Percentiles rank a stretch among this genome's conserved stretches.
Conservation (phyloP, 371 early-diverging fungal genomes). For the Mucor ambiguus region DNA sequence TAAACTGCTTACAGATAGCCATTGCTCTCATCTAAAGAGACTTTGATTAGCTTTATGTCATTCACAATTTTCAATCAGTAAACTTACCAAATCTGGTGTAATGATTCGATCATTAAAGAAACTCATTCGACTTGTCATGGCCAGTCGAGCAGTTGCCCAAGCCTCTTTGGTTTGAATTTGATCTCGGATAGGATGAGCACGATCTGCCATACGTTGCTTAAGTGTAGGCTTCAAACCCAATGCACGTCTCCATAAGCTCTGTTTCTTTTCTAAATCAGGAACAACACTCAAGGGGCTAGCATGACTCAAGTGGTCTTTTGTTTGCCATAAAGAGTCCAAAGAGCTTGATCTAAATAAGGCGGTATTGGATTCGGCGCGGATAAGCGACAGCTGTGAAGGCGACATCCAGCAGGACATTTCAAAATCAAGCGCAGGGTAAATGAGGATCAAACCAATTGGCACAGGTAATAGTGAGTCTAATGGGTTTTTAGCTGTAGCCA, state of each 20-base stretch:
- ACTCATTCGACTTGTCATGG: conserved; percentile 87
- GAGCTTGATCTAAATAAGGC: conserved; percentile 66
- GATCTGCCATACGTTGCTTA: conserved; percentile 16
- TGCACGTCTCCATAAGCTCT: conserved; percentile 36
- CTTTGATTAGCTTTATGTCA: not conserved
- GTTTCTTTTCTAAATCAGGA: conserved; percentile 50
- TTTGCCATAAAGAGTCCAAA: conserved; percentile 49
- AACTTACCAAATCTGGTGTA: conserved; percentile 73
- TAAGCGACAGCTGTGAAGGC: conserved; percentile 59
- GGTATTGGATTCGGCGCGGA: conserved; percentile 47
- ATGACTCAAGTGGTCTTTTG: conserved; percentile 61
- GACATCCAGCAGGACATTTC: conserved; percentile 93
- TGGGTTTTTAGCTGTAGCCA: not conserved
- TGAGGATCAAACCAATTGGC: conserved; percentile 74
- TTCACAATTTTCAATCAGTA: not conserved
- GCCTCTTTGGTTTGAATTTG: conserved; percentile 31
- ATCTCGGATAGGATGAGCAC: conserved; percentile 20
- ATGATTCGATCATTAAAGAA: conserved; percentile 86
- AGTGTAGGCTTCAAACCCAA: conserved; percentile 17
- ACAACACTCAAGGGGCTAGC: conserved; percentile 58
- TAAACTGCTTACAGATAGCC: conserved; percentile 67
- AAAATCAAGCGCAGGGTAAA: conserved; percentile 90
- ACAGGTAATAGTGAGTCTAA: conserved; percentile 19
- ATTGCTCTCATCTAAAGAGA: conserved; percentile 80
- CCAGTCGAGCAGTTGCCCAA: conserved; percentile 54